These are phyloP conservation scores for Wickerhamiella azymoides DNA, from an alignment of 805 yeast genomes.

Conservation along the genomic window DNA sequence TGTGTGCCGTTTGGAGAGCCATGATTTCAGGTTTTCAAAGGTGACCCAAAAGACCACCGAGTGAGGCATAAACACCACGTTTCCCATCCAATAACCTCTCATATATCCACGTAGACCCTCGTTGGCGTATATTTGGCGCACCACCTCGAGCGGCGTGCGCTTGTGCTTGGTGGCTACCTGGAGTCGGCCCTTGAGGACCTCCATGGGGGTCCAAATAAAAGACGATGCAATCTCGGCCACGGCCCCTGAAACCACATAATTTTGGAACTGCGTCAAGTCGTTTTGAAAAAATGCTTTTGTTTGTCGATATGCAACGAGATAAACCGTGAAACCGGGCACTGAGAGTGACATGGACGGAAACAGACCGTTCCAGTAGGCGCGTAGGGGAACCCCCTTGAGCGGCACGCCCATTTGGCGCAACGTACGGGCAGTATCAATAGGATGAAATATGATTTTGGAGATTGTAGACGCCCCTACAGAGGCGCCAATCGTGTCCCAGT, in stretches of 20 bases:
- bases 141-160: constrained; percentile 12
- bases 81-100: constrained; percentile 49
- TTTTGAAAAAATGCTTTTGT: constrained; percentile 27
- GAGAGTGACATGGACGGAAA: constrained; percentile 27
- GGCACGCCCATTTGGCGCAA: constrained; percentile 30
- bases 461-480: constrained; percentile 29
- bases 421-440: constrained; percentile 31
- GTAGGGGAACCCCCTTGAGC: constrained; percentile 26
- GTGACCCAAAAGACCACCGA: constrained; percentile 31
- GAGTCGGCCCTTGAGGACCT: constrained; percentile 33
- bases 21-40: constrained; percentile 20
- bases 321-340: constrained; percentile 31
- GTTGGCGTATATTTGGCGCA: constrained; percentile 30
- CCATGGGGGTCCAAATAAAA: constrained; percentile 33
- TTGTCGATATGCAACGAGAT: constrained; percentile 30
- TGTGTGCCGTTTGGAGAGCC: constrained; percentile 1
- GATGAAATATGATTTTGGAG: constrained; percentile 29
- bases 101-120: constrained; percentile 73
- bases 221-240: constrained; percentile 29
- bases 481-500: constrained; percentile 26
- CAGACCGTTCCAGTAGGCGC: constrained; percentile 30
- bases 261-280: constrained; percentile 24
- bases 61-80: constrained; percentile 31
- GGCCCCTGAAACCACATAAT: constrained; percentile 28
- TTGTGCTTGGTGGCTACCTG: constrained; percentile 22